Percentiles rank a stretch among this genome's conserved stretches.
Conservation (phyloP, 495 filamentous ascomycete species). For the Penicillium silybi region DNA sequence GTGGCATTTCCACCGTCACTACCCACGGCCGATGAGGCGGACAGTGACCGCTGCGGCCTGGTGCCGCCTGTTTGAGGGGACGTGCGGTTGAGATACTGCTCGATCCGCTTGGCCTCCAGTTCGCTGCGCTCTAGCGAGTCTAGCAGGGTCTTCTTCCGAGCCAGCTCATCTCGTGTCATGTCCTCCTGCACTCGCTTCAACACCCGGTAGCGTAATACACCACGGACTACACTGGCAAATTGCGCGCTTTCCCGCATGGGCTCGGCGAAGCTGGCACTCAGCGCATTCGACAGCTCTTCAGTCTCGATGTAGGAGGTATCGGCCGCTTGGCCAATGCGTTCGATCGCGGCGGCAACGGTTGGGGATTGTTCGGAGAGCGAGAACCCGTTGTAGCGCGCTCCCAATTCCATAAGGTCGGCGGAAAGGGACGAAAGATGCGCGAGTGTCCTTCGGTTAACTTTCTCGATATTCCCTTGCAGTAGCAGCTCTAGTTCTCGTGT, state of each 20-base stretch:
- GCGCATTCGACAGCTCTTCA: slow-evolving; percentile 75
- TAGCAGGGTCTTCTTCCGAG: slow-evolving; percentile 73
- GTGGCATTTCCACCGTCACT: slow-evolving; percentile 39
- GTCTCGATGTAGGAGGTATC: slow-evolving; percentile 96
- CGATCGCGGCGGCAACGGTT: slow-evolving; percentile 87
- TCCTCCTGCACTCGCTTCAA: slow-evolving; percentile 95
- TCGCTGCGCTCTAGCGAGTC: slow-evolving; percentile 87
- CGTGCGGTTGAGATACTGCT: slow-evolving; percentile 79
- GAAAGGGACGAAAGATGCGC: slow-evolving; percentile 76
- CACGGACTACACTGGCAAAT: slow-evolving; percentile 90
- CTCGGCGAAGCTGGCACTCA: slow-evolving; percentile 90
- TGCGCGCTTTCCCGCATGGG: slow-evolving; percentile 97
- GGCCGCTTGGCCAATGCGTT: slow-evolving; percentile 88
- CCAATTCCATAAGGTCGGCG: slow-evolving; percentile 87
- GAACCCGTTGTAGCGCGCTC: slow-evolving; percentile 94
- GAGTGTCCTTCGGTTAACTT: slow-evolving; percentile 86
- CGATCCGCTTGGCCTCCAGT: slow-evolving; percentile 83
- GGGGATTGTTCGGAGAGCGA: slow-evolving; percentile 86
- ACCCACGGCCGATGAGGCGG: slow-evolving; percentile 48
- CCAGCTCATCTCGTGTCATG: slow-evolving; percentile 88
- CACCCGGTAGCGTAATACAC: slow-evolving; percentile 79
- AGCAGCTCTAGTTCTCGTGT: slow-evolving; percentile 84
- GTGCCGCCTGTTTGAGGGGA: slow-evolving; percentile 39
- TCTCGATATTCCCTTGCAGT: slow-evolving; percentile 88
- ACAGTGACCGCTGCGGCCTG: slow-evolving; percentile 62